These are phyloP conservation scores for Phytophthora pseudosyringae DNA, from an alignment of 352 stramenopile genomes.

Conservation along the genomic window DNA sequence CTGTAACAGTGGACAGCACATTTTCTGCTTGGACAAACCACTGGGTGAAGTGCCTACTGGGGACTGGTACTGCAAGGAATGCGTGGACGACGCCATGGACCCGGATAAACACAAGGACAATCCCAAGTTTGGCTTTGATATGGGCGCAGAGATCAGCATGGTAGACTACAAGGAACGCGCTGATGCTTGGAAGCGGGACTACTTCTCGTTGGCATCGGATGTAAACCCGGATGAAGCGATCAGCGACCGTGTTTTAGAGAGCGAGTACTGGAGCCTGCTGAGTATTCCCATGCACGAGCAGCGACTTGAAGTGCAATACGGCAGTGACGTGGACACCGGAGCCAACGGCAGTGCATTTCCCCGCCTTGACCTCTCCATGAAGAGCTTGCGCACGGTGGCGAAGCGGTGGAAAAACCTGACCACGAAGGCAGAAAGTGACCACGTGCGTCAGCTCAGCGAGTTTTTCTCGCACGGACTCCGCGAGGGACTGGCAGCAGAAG, in stretches of 20 bases:
- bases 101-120: constrained; percentile 47
- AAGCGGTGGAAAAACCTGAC: constrained; percentile 65
- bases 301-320: constrained; percentile 91
- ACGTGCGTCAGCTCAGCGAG: constrained; percentile 44
- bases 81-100: constrained; percentile 63
- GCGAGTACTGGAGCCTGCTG: constrained; percentile 91
- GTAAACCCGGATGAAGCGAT: constrained; percentile 48
- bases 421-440: constrained; percentile 34
- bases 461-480: constrained; percentile 69
- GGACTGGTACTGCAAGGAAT: constrained; percentile 84
- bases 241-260: constrained; percentile 78
- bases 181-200: constrained; percentile 80
- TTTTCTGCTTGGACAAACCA: constrained; percentile 77
- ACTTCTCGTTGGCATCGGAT: constrained; percentile 60
- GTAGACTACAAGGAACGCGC: constrained; percentile 85
- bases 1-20: constrained; percentile 83
- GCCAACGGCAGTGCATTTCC: constrained; percentile 90
- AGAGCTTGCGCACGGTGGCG: constrained; percentile 54
- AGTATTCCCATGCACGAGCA: constrained; percentile 78
- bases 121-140: constrained; percentile 86
- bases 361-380: constrained; percentile 58
- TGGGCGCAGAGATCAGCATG: constrained; percentile 82
- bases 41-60: constrained; percentile 62
- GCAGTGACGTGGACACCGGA: constrained; percentile 92
- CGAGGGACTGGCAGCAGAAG: constrained; percentile 18